Evolutionary conservation across 139 green algal genomes (phyloP), one percentile per base, ranked within the genome.

Genomic region (Micractinium sp.): DNA sequence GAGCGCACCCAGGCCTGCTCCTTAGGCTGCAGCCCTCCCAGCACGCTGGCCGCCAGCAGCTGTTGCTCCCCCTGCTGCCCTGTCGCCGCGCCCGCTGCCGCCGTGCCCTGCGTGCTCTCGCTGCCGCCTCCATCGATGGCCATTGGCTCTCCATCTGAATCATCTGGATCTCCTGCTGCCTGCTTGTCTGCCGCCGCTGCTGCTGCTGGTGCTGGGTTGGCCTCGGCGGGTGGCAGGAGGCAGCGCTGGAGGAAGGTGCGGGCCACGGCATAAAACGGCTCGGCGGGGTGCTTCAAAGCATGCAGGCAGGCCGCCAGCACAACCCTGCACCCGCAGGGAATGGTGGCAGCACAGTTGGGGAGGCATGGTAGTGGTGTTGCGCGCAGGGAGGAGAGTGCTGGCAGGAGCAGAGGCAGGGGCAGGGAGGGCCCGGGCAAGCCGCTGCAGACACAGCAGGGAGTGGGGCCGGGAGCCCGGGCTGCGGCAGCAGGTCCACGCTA

Each of bases 271-370:
- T 80, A 90, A n/a, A 86, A 73, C 5, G 63, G 60, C 27, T 86
- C 61, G 19, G 14, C 31, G 0, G 86, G 86, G 47, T 75, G 71
- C 31, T 90, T 91, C 27, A 88, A 85, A 3, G 91, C 80, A 35
- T 92, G 89, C 41, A 94, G 63, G 85, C 87, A 92, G 0, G 86
- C 88, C 3, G 90, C 85, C 69, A 94, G 83, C 41, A 94, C 90
- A 31, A 94, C 90, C 25, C 92, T 89, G 19, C 88, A 87, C 78
- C 86, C 90, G 61, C 81, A 80, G n/a, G 27, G 18, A 35, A 27
- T n/a, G 71, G 71, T 12, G 27, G 29, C n/a, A n/a, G 9, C 47
- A 9, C 5, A 56, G 47, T 56, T 56, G 47, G 47, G 5, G 47
- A 9, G 60, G 60, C 66, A n/a, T n/a, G n/a, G n/a, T n/a, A n/a